A percentile compares a stretch with the other conserved stretches of the same genome.
phyloP scores from a whole-genome alignment of 1,139 yeast species.

The Meyerozyma sp. region DNA sequence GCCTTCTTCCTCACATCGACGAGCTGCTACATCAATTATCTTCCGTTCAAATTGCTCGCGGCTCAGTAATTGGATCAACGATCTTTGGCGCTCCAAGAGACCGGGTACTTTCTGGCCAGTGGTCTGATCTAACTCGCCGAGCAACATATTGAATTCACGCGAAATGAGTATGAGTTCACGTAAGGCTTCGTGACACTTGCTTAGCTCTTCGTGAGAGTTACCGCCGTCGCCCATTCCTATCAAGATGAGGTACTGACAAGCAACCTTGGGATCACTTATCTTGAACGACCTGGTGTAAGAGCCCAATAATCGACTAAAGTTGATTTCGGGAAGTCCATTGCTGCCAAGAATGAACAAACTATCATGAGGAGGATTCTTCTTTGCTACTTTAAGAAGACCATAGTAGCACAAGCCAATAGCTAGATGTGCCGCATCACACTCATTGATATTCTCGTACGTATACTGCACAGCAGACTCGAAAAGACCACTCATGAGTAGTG shows the following conservation, averaged over 20 bases:
- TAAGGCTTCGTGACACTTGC: constrained; percentile 71
- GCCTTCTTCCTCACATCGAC: constrained; percentile 88
- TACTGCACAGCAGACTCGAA: constrained; percentile 79
- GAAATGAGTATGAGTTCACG: constrained; percentile 83
- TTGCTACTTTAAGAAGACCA: constrained; percentile 58
- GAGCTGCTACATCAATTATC: constrained; percentile 82
- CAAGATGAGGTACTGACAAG: constrained; percentile 78
- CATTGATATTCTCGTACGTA: constrained; percentile 56
- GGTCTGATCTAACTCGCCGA: constrained; percentile 65
- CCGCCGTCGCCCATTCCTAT: constrained; percentile 53
- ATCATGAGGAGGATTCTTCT: constrained; percentile 19
- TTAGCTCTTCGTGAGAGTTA: constrained; percentile 37
- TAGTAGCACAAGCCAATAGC: constrained; percentile 78
- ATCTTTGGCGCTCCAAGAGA: constrained; percentile 71
- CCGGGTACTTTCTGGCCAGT: constrained; percentile 84
- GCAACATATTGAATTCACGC: constrained; percentile 71
- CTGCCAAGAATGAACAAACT: constrained; percentile 29
- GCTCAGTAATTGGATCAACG: constrained; percentile 56
- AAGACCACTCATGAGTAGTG: constrained; percentile 69
- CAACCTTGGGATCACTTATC: constrained; percentile 81
- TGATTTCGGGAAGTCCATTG: constrained; percentile 38
- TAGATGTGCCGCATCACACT: constrained; percentile 85
- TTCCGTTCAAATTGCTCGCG: constrained; percentile 44
- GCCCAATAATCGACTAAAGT: constrained; percentile 58
- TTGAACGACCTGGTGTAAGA: constrained; percentile 79